These are phyloP conservation scores for Quercus variabilis DNA, from an alignment of 306 rosid species.

Conservation along the genomic window DNA sequence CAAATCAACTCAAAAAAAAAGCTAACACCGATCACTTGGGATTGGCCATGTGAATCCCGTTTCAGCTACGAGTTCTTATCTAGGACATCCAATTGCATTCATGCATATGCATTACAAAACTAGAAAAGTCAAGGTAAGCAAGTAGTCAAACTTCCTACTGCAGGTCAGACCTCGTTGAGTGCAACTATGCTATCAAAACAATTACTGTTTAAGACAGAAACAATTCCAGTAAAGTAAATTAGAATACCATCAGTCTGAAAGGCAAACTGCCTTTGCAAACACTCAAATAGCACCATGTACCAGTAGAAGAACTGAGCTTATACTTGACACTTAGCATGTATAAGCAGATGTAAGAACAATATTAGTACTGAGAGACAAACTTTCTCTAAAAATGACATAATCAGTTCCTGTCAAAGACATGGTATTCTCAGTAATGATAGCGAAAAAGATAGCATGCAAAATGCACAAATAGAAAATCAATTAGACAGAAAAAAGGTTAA, in stretches of 20 bases:
- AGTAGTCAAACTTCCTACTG: background rate
- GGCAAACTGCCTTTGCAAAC: background rate
- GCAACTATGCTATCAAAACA: background rate
- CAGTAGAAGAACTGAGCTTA: background rate
- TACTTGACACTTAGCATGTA: background rate
- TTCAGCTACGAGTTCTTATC: background rate
- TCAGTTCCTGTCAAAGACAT: background rate
- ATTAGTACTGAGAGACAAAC: background rate
- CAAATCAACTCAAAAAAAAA: background rate
- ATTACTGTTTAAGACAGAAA: background rate
- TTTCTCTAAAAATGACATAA: background rate
- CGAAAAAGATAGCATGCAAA: background rate
- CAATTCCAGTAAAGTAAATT: background rate
- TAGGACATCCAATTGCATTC: background rate
- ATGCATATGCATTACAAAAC: background rate
- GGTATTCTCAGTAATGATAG: background rate
- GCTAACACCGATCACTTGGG: background rate
- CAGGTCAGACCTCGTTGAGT: background rate
- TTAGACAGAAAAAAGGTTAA: constrained; percentile 2
- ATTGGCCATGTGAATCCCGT: background rate
- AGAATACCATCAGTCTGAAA: background rate
- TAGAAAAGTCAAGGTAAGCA: background rate
- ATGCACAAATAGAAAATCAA: background rate
- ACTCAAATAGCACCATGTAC: background rate
- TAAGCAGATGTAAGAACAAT: background rate